Base-by-base conservation (phyloP, 2,329 filamentous ascomycete species). In the Chaetomiaceae sp. region DNA sequence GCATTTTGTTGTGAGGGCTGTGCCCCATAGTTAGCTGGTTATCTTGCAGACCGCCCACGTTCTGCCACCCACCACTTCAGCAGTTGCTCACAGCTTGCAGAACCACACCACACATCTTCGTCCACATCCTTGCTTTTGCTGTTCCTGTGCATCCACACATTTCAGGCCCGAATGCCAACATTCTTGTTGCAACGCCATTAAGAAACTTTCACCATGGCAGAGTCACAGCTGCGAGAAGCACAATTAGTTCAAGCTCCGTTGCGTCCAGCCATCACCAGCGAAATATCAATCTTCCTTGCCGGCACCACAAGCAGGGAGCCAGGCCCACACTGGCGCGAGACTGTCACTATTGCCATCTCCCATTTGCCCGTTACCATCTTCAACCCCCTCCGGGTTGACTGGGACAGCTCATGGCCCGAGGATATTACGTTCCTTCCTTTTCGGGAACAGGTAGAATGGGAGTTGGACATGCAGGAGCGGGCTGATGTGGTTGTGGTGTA, bases 371-470 rank as follows among this genome's bases (percentile, higher is more conserved):
- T 85, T 53, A 81, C 77, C 1, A 66, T 86, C 55, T 72, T 77
- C 64, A 80, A 86, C 58, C 84, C 83, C 0, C 69, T 75, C 8
- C 75, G 81, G 1, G 53, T 68, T 5, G 73, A 79, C 62, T 86
- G 82, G 84, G 75, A 83, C 61, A 62, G 65, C 8, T 73, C 67
- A 1, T 81, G 78, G 74, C 66, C 57, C 13, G 77, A 82, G 48
- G 75, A 81, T 44, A 67, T 74, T 16, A 64, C 67, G 0, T 75
- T 75, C 53, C 56, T 58, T 2, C 72, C 68, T 0, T 85, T 80
- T 66, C 65, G 65, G 8, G 66, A 75, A 34, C 84, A 87, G 63
- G 73, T 81, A 0, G 66, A 73, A 27, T 86, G 84, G 82, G 84
- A 87, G 68, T 70, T 86, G 2, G 70, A 75, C 14, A 79, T 73